phyloP scores from a whole-genome alignment of 2,329 filamentous ascomycete species.

The Pestalotiopsis sp. region DNA sequence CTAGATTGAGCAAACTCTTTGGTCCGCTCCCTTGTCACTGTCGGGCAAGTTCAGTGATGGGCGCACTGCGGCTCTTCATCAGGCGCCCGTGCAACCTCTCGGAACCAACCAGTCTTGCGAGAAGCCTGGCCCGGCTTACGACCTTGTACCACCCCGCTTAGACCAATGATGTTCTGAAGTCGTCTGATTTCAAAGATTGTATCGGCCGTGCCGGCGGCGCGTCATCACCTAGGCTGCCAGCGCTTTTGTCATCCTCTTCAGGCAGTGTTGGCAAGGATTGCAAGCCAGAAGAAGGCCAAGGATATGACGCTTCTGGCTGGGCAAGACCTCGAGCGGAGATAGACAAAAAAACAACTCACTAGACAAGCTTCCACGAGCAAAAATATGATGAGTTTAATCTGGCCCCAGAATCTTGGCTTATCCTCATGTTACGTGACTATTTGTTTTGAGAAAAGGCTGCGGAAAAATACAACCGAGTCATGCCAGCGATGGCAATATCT shows the following conservation, averaged over 20 bases:
- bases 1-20: slow-evolving; percentile 2
- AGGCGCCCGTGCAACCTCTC: neutral
- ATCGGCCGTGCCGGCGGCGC: neutral
- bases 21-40: neutral
- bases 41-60: neutral
- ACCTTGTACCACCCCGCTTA: neutral
- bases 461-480: neutral
- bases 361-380: neutral
- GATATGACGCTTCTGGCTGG: neutral
- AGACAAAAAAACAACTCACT: neutral
- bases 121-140: neutral
- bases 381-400: neutral
- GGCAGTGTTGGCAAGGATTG: neutral
- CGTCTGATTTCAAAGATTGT: neutral
- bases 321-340: neutral
- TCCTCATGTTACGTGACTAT: too few relatives aligned
- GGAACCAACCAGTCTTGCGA: neutral
- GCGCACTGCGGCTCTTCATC: neutral
- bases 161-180: neutral
- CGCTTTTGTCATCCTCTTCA: neutral
- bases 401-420: neutral
- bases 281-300: neutral
- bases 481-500: neutral
- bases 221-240: neutral
- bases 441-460: too few relatives aligned